Evolutionary conservation across 2,329 filamentous ascomycete genomes (phyloP).

Genomic region (Macroventuria anomochaeta): DNA sequence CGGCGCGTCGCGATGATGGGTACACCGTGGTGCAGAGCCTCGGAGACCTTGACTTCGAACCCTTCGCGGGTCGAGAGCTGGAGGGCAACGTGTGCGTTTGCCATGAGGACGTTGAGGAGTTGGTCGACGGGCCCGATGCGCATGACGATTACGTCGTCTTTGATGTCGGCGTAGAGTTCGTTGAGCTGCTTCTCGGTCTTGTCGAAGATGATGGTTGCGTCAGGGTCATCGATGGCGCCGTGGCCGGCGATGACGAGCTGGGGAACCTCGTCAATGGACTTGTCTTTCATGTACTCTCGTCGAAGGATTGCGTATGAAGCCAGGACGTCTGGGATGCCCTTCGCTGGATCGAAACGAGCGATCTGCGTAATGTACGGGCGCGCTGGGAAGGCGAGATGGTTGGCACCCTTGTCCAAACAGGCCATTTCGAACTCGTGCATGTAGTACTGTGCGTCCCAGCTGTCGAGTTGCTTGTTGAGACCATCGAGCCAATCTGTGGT

Average conservation of each 20-base stretch:
- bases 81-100: conserved; percentile 73
- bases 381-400: conserved; percentile 64
- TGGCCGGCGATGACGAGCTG: conserved; percentile 82
- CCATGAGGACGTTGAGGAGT: conserved; percentile 76
- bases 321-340: conserved; percentile 80
- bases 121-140: conserved; percentile 80
- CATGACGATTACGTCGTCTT: conserved; percentile 73
- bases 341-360: conserved; percentile 82
- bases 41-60: conserved; percentile 86
- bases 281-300: conserved; percentile 62
- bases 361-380: conserved; percentile 80
- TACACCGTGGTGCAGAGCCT: conserved; percentile 79
- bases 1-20: conserved; percentile 77
- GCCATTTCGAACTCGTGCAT: conserved; percentile 73
- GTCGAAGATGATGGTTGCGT: conserved; percentile 75
- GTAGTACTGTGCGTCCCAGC: conserved; percentile 76
- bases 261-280: conserved; percentile 60
- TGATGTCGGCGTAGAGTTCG: conserved; percentile 57
- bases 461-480: conserved; percentile 74
- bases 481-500: conserved; percentile 87
- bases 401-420: conserved; percentile 65
- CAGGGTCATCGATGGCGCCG: conserved; percentile 80
- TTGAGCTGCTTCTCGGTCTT: conserved; percentile 73
- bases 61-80: conserved; percentile 83
- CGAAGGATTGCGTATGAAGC: conserved; percentile 77